Percentiles rank a stretch among this genome's conserved stretches.
Conservation (phyloP, 441 rosid species). For the Euphorbia corollata region DNA sequence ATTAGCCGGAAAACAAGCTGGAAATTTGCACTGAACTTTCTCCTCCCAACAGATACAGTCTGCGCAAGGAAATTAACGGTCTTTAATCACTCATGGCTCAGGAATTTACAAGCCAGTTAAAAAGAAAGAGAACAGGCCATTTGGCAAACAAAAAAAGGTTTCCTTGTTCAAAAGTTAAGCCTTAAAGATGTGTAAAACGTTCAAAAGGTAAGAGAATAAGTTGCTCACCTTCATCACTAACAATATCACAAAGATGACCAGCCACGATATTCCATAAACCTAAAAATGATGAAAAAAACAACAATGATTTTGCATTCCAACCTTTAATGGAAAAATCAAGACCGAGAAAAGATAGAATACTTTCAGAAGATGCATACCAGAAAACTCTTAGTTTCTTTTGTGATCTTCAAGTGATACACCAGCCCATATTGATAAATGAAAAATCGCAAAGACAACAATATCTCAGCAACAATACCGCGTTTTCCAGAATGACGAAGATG, state of each 20-base stretch:
- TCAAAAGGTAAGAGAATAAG: background rate
- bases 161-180: background rate
- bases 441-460: constrained; percentile 69
- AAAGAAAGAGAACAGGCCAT: background rate
- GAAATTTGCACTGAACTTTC: constrained; percentile 82
- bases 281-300: constrained; percentile 24
- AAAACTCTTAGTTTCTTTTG: constrained; percentile 43
- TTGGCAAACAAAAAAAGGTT: background rate
- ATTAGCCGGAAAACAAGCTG: constrained; percentile 92
- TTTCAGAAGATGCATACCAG: constrained; percentile 43
- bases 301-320: background rate
- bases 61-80: constrained; percentile 24
- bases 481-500: constrained; percentile 84
- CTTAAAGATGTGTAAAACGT: background rate
- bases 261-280: constrained; percentile 96
- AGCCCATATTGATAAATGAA: constrained; percentile 96
- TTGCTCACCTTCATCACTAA: constrained; percentile 89
- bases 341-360: constrained; percentile 3
- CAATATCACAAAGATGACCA: constrained; percentile 76
- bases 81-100: background rate
- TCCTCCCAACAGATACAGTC: constrained; percentile 94
- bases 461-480: constrained; percentile 89
- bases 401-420: constrained; percentile 75
- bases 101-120: background rate
- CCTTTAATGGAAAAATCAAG: background rate